Conservation (phyloP, 805 yeast species). For the Candida tammaniensis region DNA sequence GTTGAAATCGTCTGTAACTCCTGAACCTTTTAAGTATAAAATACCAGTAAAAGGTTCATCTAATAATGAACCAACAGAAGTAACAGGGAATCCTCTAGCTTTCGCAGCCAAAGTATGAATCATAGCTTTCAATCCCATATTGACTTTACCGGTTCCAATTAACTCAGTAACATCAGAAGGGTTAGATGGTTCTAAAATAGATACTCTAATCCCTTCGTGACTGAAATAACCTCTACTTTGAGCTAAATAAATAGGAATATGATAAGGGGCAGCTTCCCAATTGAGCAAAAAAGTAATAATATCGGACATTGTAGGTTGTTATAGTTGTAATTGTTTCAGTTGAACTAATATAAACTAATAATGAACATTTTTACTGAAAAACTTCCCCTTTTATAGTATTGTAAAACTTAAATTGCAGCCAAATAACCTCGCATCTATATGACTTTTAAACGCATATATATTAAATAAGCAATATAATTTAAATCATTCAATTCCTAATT, state of each 20-base stretch:
- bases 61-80: constrained; percentile 52
- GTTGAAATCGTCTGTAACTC: constrained; percentile 49
- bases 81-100: constrained; percentile 57
- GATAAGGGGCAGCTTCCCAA: constrained; percentile 58
- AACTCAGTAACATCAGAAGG: constrained; percentile 59
- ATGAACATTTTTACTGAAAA: background rate
- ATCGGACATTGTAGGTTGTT: constrained; percentile 42
- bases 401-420: no score
- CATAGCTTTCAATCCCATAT: constrained; percentile 61
- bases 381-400: no score
- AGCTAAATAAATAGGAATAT: constrained; percentile 51
- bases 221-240: constrained; percentile 49
- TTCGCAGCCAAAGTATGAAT: constrained; percentile 59
- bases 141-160: constrained; percentile 55
- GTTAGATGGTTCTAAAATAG: constrained; percentile 53
- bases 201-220: constrained; percentile 49
- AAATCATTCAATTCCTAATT: no score
- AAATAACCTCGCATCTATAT: background rate
- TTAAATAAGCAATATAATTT: no score
- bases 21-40: constrained; percentile 48
- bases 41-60: constrained; percentile 61
- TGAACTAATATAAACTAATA: background rate
- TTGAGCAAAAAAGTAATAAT: constrained; percentile 51
- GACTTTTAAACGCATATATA: no score
- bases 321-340: background rate